Conservation (phyloP, 768 basidiomycete species). For the Collybia mongolica region DNA sequence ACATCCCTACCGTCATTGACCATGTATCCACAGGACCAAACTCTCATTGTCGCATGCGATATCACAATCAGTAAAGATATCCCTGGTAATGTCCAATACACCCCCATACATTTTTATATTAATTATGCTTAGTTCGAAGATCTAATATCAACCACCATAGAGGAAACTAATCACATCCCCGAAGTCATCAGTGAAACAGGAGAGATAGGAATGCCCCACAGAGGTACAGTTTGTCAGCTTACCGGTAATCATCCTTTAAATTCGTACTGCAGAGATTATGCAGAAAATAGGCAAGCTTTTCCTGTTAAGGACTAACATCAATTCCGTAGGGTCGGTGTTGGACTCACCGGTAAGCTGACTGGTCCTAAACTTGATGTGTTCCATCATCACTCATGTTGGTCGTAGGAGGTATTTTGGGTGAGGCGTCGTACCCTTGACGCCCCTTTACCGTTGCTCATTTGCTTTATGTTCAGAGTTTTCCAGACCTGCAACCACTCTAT, state of each 20-base stretch:
- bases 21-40: conserved; percentile 70
- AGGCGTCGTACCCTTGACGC: conserved; percentile 18
- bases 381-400: neutral
- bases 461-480: conserved; percentile 66
- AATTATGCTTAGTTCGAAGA: conserved; percentile 71
- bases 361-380: neutral
- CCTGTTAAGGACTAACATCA: conserved; percentile 90
- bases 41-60: conserved; percentile 92
- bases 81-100: conserved; percentile 50
- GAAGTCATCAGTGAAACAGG: conserved; percentile 92
- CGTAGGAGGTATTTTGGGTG: conserved; percentile 93
- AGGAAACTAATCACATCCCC: conserved; percentile 95
- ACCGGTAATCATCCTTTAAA: conserved; percentile 6
- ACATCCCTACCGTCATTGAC: neutral
- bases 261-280: conserved; percentile 77
- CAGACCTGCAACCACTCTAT: conserved; percentile 93
- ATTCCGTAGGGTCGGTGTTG: conserved; percentile 93
- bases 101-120: neutral
- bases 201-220: conserved; percentile 88
- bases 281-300: conserved; percentile 95
- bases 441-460: neutral
- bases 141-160: conserved; percentile 88
- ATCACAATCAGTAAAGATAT: conserved; percentile 96
- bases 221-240: conserved; percentile 41
- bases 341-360: conserved; percentile 75